Evolutionary conservation across 768 basidiomycete species (phyloP).

Genomic region (Multifurca ochricompacta): DNA sequence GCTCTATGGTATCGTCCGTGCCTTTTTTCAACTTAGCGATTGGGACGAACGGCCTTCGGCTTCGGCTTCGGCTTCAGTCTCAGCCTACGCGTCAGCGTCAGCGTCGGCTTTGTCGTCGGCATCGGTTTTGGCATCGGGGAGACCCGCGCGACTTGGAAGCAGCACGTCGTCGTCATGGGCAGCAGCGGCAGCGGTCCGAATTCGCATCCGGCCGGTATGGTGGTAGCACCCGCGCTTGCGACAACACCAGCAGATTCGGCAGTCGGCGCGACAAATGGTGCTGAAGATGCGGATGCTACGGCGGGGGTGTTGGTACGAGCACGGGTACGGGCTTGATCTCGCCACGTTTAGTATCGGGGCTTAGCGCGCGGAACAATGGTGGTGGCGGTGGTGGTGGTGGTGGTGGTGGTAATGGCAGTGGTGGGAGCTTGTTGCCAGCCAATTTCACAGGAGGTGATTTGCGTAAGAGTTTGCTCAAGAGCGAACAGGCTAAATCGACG

Average conservation of each 20-base stretch:
- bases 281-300: background rate
- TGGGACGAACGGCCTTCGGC: slow-evolving; percentile 15
- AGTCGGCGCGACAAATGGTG: background rate
- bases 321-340: background rate
- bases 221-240: background rate
- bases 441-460: slow-evolving; percentile 48
- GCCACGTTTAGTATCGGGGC: background rate
- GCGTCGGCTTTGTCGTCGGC: too few species aligned
- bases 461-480: slow-evolving; percentile 74
- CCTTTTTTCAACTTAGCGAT: slow-evolving; percentile 43
- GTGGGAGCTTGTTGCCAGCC: slow-evolving; percentile 17
- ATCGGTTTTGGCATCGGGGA: too few species aligned
- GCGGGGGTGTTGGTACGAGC: background rate
- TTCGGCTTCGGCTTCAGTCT: too few species aligned
- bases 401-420: too few species aligned
- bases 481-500: slow-evolving; percentile 71
- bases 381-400: too few species aligned
- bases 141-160: slow-evolving; percentile 7
- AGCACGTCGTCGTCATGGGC: background rate
- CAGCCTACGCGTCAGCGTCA: too few species aligned
- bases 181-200: background rate
- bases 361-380: slow-evolving; percentile 7
- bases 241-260: background rate
- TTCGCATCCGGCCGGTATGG: background rate
- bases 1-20: slow-evolving; percentile 64